A percentile compares a stretch with the other conserved stretches of the same genome.
phyloP scores from a whole-genome alignment of 1,284 basidiomycete species.

The Anthracocystis panici-leucophaei region DNA sequence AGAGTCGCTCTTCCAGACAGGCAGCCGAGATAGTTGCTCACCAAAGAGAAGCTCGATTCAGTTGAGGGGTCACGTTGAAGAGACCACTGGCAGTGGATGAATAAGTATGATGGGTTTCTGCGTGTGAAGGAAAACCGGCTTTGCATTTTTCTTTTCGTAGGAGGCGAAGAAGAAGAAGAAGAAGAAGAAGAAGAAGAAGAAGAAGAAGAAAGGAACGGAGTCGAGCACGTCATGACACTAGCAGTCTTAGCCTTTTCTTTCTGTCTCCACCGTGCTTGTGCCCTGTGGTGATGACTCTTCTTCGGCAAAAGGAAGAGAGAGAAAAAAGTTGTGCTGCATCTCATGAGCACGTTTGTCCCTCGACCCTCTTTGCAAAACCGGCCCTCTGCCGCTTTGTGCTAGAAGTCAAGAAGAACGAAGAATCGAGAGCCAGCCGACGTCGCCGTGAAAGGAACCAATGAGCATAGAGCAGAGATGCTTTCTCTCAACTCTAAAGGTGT shows the following conservation, averaged over 20 bases:
- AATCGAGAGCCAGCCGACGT: slow-evolving; percentile 5
- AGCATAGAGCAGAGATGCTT: not conserved
- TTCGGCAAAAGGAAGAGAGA: slow-evolving; percentile 3
- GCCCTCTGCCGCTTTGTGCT: slow-evolving; percentile 24
- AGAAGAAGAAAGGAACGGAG: not conserved
- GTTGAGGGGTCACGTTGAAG: not conserved
- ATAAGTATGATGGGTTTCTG: not conserved
- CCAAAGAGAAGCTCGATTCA: not conserved
- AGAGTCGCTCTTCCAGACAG: slow-evolving; percentile 1
- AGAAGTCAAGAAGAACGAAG: not conserved
- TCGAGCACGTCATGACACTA: slow-evolving; percentile 10
- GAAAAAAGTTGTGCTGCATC: slow-evolving; percentile 6
- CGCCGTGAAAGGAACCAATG: slow-evolving; percentile 13
- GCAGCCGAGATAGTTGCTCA: not conserved
- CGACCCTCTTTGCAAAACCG: slow-evolving; percentile 3
- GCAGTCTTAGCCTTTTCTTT: slow-evolving; percentile 4
- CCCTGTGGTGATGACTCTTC: slow-evolving; percentile 9
- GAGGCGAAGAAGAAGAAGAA: not conserved
- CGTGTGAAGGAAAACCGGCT: not conserved
- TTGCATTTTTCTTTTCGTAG: slow-evolving; percentile 1
- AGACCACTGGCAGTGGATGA: not conserved
- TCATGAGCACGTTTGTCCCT: slow-evolving; percentile 19
- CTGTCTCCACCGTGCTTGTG: not conserved
- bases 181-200: not conserved
- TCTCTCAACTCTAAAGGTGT: not conserved